phyloP scores from a whole-genome alignment of 2,329 filamentous ascomycete genomes.

The Neonectria magnoliae region DNA sequence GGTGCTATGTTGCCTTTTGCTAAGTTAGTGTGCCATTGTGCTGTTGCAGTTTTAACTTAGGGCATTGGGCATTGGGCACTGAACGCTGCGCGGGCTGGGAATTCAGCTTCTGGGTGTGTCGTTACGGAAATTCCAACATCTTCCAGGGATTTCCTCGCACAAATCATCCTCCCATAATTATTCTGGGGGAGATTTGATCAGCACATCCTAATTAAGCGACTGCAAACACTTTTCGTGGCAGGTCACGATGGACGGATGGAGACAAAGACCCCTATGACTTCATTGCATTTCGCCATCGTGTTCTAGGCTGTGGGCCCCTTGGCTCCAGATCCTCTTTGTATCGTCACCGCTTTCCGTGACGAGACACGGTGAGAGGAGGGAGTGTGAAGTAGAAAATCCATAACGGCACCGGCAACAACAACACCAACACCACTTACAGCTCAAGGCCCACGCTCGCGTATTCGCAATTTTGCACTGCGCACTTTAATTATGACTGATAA shows the following conservation, averaged over 20 bases:
- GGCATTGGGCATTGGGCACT: no score
- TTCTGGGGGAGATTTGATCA: slow-evolving; percentile 24
- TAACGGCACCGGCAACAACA: background rate
- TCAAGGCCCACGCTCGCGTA: slow-evolving; percentile 18
- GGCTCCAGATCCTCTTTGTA: slow-evolving; percentile 14
- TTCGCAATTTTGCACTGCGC: slow-evolving; percentile 16
- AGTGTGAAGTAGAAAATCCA: background rate
- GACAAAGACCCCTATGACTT: slow-evolving; percentile 45
- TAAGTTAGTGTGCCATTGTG: background rate
- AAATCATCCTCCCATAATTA: slow-evolving; percentile 10
- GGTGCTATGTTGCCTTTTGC: slow-evolving; percentile 10
- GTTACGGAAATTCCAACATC: slow-evolving; percentile 8
- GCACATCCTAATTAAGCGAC: background rate
- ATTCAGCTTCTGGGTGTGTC: background rate
- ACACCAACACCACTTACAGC: background rate
- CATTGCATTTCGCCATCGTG: slow-evolving; percentile 33
- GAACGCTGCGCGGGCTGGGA: no score
- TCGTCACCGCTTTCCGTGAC: slow-evolving; percentile 35
- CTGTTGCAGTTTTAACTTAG: background rate
- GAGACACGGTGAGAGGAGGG: slow-evolving; percentile 34
- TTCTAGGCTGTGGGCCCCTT: slow-evolving; percentile 18
- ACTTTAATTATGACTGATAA: slow-evolving; percentile 22
- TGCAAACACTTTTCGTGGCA: slow-evolving; percentile 10
- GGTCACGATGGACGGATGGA: slow-evolving; percentile 29
- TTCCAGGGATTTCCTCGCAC: slow-evolving; percentile 6